Percentiles rank a stretch among this genome's conserved stretches.
These are phyloP conservation scores for Oryza meyeriana DNA, from an alignment of 176 grass and related monocot genomes.

Conservation along the genomic window DNA sequence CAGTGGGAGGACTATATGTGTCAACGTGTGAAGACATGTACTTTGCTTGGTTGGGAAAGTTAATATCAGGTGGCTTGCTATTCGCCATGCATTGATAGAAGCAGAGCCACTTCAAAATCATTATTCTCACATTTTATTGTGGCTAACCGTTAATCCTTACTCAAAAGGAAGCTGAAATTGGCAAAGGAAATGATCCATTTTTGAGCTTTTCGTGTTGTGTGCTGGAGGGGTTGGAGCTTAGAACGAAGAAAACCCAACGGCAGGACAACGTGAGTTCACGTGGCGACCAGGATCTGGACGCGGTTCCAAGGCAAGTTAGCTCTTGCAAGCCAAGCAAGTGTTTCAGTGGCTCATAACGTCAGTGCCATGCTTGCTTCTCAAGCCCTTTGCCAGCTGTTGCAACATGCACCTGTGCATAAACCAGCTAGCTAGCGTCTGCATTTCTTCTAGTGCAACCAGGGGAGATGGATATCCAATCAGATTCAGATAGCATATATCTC, in stretches of 20 bases:
- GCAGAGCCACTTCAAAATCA: not conserved
- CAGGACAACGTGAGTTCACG: slow-evolving; percentile 28
- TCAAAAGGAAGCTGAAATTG: not conserved
- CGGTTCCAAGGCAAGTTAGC: slow-evolving; percentile 18
- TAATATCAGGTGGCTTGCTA: not conserved
- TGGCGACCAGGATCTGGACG: slow-evolving; percentile 18
- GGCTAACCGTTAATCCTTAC: not conserved
- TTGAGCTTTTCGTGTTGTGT: not conserved
- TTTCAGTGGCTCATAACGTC: not conserved
- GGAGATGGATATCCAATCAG: not conserved
- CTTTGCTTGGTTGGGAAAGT: not conserved
- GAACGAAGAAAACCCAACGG: not conserved
- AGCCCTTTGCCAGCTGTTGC: not conserved
- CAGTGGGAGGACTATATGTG: not conserved
- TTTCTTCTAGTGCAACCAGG: not conserved
- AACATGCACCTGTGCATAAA: not conserved
- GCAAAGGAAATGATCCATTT: not conserved
- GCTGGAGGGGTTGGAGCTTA: not conserved
- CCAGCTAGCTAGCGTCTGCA: not conserved
- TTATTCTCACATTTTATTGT: not conserved
- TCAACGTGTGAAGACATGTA: not conserved
- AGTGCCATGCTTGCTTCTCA: not conserved
- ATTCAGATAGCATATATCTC: not conserved
- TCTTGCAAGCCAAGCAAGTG: slow-evolving; percentile 47
- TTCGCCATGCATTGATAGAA: not conserved